These are phyloP conservation scores for Gaultheria prostrata DNA, from an alignment of 148 eudicot species.

Conservation along the genomic window DNA sequence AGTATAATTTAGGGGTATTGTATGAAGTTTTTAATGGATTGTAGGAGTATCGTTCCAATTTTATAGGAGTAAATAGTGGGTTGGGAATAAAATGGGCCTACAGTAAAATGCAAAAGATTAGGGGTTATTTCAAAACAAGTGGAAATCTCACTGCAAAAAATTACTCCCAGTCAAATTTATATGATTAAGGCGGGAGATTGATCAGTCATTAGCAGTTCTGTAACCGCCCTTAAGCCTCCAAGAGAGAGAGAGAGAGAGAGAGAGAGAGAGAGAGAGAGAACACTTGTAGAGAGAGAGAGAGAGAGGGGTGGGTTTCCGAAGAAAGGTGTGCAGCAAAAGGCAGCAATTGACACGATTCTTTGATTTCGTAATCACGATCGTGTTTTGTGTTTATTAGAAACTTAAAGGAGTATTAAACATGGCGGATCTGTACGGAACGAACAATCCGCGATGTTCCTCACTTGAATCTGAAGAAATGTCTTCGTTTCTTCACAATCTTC, in stretches of 20 bases:
- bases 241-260: background rate
- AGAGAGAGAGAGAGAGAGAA: background rate
- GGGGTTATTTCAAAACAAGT: too few relatives aligned
- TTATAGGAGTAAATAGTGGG: too few relatives aligned
- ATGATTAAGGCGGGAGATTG: constrained; percentile 41
- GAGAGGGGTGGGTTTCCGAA: constrained; percentile 10
- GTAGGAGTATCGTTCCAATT: too few relatives aligned
- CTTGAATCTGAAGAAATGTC: constrained; percentile 70
- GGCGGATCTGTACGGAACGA: constrained; percentile 49
- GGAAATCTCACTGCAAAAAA: background rate
- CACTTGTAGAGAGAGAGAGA: constrained; percentile 4
- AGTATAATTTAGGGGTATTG: too few relatives aligned
- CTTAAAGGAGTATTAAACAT: constrained; percentile 10
- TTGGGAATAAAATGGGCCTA: too few relatives aligned
- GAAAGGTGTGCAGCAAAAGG: background rate
- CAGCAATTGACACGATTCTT: constrained; percentile 5
- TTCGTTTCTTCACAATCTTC: constrained; percentile 53
- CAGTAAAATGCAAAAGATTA: too few relatives aligned
- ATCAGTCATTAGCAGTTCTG: constrained; percentile 12
- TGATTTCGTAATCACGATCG: background rate
- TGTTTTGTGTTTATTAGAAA: background rate
- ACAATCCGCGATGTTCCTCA: constrained; percentile 15
- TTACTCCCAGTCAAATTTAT: background rate
- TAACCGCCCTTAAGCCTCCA: background rate
- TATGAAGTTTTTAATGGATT: too few relatives aligned